Evolutionary conservation across 495 filamentous ascomycete genomes (phyloP).

Genomic region (Lasiosphaeria ovina): DNA sequence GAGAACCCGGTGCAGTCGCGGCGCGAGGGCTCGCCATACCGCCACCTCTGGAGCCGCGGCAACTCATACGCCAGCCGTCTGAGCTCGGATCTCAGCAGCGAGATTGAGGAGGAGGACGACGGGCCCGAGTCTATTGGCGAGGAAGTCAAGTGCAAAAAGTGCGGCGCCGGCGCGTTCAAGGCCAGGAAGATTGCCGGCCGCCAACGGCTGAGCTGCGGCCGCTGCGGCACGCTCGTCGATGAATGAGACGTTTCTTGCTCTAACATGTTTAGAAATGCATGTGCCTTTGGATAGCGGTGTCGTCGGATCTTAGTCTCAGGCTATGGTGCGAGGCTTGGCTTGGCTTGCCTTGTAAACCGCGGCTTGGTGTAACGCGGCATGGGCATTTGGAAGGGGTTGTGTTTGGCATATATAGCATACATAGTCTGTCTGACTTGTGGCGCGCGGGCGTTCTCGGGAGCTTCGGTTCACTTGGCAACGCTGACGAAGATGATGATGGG

Average conservation of each 20-base stretch:
- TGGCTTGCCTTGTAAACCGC: too few species aligned
- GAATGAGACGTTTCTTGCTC: conserved; percentile 1
- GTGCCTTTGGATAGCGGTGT: neutral
- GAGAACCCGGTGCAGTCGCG: conserved; percentile 13
- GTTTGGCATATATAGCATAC: too few species aligned
- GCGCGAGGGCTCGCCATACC: conserved; percentile 18
- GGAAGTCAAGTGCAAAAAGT: conserved; percentile 33
- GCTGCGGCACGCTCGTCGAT: conserved; percentile 16
- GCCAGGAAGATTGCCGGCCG: conserved; percentile 29
- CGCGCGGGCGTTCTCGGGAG: too few species aligned
- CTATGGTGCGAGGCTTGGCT: too few species aligned
- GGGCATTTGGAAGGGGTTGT: too few species aligned
- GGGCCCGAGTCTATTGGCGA: conserved; percentile 11
- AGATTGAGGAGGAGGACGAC: conserved; percentile 20
- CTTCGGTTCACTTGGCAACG: too few species aligned
- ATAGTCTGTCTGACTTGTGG: too few species aligned
- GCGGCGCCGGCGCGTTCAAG: conserved; percentile 36
- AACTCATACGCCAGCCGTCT: conserved; percentile 29
- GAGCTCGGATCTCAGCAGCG: conserved; percentile 37
- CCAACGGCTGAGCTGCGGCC: conserved; percentile 27
- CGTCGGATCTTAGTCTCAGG: too few species aligned
- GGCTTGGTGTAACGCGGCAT: too few species aligned
- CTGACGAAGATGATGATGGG: too few species aligned
- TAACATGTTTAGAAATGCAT: neutral
- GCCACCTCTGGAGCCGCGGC: conserved; percentile 21